Percentiles rank a stretch among this genome's conserved stretches.
Conservation (phyloP, 495 filamentous ascomycete genomes). For the Aspergillus panamensis region DNA sequence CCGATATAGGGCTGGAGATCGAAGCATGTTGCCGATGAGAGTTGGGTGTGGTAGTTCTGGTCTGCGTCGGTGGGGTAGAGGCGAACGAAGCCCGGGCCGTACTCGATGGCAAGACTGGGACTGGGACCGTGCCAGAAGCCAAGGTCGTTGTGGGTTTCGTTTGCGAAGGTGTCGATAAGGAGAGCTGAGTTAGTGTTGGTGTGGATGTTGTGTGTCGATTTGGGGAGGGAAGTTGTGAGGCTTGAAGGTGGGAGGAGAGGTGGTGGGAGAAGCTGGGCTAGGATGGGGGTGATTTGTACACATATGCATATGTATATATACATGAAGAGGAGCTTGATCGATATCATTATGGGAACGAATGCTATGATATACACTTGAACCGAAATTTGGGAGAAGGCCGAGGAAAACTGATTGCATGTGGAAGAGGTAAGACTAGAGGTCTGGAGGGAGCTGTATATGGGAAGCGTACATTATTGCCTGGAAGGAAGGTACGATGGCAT, state of each 20-base stretch:
- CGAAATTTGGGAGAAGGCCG: not conserved
- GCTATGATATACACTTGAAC: not conserved
- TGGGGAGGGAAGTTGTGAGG: conserved; percentile 1
- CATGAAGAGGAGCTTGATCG: not conserved
- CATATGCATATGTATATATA: not conserved
- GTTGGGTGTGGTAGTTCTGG: conserved; percentile 64
- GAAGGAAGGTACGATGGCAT: not conserved
- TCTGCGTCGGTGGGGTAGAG: conserved; percentile 66
- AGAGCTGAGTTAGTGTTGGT: conserved; percentile 28
- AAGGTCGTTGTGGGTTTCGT: conserved; percentile 55
- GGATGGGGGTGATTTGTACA: not conserved
- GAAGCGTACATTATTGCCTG: no score
- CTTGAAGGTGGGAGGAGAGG: conserved; percentile 4
- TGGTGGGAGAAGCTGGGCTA: conserved; percentile 13
- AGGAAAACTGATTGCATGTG: no score
- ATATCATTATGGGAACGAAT: not conserved
- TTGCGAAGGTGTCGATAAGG: conserved; percentile 65
- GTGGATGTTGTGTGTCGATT: conserved; percentile 23
- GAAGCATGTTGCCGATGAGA: conserved; percentile 53
- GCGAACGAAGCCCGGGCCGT: conserved; percentile 49
- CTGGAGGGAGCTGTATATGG: no score
- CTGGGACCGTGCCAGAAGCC: conserved; percentile 71
- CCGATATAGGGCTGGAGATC: conserved; percentile 53
- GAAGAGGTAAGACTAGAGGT: no score
- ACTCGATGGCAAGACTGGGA: conserved; percentile 53